A percentile compares a stretch with the other conserved stretches of the same genome.
These are phyloP conservation scores for Lachnellula arida DNA, from an alignment of 2,329 filamentous ascomycete genomes.

Conservation along the genomic window DNA sequence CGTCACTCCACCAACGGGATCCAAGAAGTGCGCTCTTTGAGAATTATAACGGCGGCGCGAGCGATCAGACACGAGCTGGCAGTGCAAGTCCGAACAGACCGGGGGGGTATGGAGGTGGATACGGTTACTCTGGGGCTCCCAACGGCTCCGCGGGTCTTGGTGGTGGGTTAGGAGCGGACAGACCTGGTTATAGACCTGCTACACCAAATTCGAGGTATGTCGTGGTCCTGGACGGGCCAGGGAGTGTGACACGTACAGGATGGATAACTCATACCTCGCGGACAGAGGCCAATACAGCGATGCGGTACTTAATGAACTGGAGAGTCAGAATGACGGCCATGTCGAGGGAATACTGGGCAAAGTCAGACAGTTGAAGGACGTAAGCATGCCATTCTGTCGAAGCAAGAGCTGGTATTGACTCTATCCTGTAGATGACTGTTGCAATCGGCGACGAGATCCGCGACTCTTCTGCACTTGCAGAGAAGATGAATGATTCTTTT, in stretches of 20 bases:
- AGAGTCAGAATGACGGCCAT: constrained; percentile 90
- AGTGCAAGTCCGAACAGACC: constrained; percentile 39
- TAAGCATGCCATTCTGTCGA: constrained; percentile 42
- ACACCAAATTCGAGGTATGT: constrained; percentile 66
- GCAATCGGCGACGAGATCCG: constrained; percentile 95
- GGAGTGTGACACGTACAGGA: not conserved
- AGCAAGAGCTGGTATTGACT: not conserved
- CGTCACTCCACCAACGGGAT: constrained; percentile 69
- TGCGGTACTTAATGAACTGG: constrained; percentile 84
- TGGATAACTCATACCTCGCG: constrained; percentile 1
- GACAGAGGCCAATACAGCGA: constrained; percentile 84
- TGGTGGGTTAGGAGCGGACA: constrained; percentile 21
- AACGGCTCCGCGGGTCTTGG: constrained; percentile 31
- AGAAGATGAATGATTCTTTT: constrained; percentile 95
- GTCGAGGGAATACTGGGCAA: constrained; percentile 88
- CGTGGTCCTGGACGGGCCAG: not conserved
- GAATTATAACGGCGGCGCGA: constrained; percentile 57
- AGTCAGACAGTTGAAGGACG: constrained; percentile 83
- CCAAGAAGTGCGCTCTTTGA: constrained; percentile 70
- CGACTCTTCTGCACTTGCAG: constrained; percentile 78
- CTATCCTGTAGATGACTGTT: constrained; percentile 64
- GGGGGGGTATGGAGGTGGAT: constrained; percentile 32
- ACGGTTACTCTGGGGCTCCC: constrained; percentile 46
- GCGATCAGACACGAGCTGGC: not conserved
- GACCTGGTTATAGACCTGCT: constrained; percentile 54